phyloP scores from a whole-genome alignment of 352 stramenopile species.

The Phytopythium kandeliae region DNA sequence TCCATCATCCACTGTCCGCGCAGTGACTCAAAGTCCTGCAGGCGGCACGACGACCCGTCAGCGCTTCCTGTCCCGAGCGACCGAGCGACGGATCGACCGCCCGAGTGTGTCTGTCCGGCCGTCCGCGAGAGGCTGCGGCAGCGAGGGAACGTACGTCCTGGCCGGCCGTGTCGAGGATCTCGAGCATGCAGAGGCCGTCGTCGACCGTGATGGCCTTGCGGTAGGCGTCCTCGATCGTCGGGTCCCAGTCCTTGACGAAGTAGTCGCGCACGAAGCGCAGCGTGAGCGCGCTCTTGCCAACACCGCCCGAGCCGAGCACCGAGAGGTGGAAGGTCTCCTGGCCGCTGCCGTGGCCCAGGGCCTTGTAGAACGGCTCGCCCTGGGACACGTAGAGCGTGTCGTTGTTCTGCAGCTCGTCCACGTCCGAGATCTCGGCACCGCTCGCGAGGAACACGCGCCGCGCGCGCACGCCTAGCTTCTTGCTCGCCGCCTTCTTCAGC shows the following conservation, averaged over 20 bases:
- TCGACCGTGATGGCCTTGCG: constrained; percentile 84
- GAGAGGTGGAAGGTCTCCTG: constrained; percentile 86
- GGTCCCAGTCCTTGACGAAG: constrained; percentile 90
- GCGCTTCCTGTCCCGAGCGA: too few relatives aligned
- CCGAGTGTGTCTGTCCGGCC: too few relatives aligned
- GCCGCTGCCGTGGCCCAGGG: constrained; percentile 46
- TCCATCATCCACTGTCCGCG: constrained; percentile 36
- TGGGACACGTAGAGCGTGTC: constrained; percentile 85
- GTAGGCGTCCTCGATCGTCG: constrained; percentile 90
- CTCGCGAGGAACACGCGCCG: constrained; percentile 78
- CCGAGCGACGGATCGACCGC: too few relatives aligned
- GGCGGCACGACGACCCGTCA: not conserved
- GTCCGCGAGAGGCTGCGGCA: too few relatives aligned
- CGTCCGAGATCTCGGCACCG: constrained; percentile 77
- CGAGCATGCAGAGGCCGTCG: constrained; percentile 81
- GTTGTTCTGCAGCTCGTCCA: constrained; percentile 88
- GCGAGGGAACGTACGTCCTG: constrained; percentile 62
- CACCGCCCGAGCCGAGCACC: constrained; percentile 82
- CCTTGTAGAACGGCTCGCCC: constrained; percentile 83
- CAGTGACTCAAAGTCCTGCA: constrained; percentile 83
- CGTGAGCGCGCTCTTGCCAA: constrained; percentile 90
- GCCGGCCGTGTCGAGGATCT: constrained; percentile 88
- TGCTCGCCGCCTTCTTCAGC: constrained; percentile 81
- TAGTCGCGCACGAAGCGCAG: constrained; percentile 88
- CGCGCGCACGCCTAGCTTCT: constrained; percentile 76